Percentiles rank a stretch among this genome's conserved stretches.
Evolutionary conservation across 2,329 filamentous ascomycete species (phyloP).

Genomic region (Ophioceras dolichostomum): DNA sequence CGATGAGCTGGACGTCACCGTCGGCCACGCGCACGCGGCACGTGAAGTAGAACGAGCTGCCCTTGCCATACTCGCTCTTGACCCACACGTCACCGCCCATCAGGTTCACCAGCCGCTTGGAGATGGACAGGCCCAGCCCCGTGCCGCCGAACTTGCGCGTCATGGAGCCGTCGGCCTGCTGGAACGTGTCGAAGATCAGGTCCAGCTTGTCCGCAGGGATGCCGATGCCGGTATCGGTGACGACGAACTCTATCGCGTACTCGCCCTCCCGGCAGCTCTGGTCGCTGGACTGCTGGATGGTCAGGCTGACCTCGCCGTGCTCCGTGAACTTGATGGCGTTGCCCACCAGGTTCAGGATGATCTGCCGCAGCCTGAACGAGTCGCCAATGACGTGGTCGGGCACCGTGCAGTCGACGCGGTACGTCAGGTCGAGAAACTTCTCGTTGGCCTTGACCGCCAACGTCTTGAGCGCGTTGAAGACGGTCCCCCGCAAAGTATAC

Average conservation of each 20-base stretch:
- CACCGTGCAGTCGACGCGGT: constrained; percentile 85
- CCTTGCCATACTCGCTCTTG: constrained; percentile 79
- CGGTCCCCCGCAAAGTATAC: constrained; percentile 84
- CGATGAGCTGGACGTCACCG: constrained; percentile 64
- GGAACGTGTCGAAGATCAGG: constrained; percentile 97
- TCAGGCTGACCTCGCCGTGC: constrained; percentile 87
- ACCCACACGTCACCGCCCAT: constrained; percentile 98
- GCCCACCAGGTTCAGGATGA: constrained; percentile 92
- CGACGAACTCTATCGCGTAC: constrained; percentile 90
- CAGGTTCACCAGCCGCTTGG: constrained; percentile 83
- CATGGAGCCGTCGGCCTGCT: constrained; percentile 94
- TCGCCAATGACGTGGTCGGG: constrained; percentile 94
- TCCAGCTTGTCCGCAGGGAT: constrained; percentile 93
- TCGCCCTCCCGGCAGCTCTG: constrained; percentile 50
- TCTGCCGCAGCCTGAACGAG: constrained; percentile 89
- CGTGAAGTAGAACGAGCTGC: constrained; percentile 94
- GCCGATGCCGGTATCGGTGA: constrained; percentile 92
- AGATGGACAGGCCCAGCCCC: constrained; percentile 86
- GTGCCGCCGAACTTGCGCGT: constrained; percentile 94
- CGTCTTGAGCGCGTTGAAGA: constrained; percentile 95
- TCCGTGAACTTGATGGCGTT: constrained; percentile 99
- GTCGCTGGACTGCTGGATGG: constrained; percentile 59
- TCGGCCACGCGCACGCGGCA: constrained; percentile 79
- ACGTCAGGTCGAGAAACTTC: constrained; percentile 84
- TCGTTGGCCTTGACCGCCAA: constrained; percentile 96